Evolutionary conservation across 257 asterid species (phyloP).

Genomic region (Ilex asprella): DNA sequence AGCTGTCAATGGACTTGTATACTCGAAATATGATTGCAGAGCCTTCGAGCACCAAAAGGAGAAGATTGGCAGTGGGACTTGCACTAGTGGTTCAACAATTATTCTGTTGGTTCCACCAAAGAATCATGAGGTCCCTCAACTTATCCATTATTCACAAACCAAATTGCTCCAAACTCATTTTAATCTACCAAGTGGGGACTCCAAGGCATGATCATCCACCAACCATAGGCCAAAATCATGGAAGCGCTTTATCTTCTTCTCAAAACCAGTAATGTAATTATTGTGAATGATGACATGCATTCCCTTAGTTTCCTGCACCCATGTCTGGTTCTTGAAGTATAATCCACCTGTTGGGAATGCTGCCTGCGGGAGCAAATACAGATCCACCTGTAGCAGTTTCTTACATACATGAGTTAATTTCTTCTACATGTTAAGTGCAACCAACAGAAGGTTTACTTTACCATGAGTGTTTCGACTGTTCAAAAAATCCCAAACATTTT

Average conservation of each 20-base stretch:
- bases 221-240: conserved; percentile 84
- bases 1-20: no score
- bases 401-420: conserved; percentile 1
- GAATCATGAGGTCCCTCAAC: no score
- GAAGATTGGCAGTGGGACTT: no score
- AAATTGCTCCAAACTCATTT: no score
- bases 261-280: conserved; percentile 84
- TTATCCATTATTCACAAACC: no score
- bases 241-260: conserved; percentile 80
- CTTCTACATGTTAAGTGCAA: not conserved
- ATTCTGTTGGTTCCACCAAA: no score
- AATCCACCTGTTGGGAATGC: conserved; percentile 98
- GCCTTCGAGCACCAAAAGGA: no score
- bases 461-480: no score
- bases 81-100: no score
- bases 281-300: conserved; percentile 85
- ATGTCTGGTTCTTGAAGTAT: conserved; percentile 89
- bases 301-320: conserved; percentile 90
- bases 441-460: no score
- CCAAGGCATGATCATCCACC: conserved; percentile 67
- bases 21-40: no score
- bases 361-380: conserved; percentile 79
- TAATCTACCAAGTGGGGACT: conserved; percentile 74
- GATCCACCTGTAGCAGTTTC: conserved; percentile 60
- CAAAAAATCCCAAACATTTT: no score